phyloP scores from a whole-genome alignment of 257 asterid species.

The Capsicum rhomboideum region DNA sequence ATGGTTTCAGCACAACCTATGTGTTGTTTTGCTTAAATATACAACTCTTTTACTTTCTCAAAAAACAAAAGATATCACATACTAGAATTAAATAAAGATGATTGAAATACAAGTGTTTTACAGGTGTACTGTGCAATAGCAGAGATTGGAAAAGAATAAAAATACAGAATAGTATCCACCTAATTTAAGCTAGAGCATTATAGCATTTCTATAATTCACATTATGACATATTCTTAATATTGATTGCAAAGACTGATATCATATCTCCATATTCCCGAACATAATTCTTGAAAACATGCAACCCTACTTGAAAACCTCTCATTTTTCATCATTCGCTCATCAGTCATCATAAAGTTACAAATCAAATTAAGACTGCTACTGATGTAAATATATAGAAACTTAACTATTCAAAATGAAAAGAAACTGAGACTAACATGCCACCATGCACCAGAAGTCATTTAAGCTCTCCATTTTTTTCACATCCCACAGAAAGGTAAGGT shows the following conservation, averaged over 20 bases:
- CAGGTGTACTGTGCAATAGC: not conserved
- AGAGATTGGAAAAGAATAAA: not conserved
- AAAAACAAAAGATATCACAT: not conserved
- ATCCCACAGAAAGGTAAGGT: not conserved
- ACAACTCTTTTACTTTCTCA: not conserved
- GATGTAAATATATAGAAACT: not conserved
- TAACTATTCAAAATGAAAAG: not conserved
- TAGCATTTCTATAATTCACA: not conserved
- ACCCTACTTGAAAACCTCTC: not conserved
- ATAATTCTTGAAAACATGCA: not conserved
- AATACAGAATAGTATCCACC: not conserved
- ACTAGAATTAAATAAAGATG: not conserved
- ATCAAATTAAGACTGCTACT: not conserved
- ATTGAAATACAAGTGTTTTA: not conserved
- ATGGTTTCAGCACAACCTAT: not conserved
- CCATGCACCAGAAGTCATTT: not conserved
- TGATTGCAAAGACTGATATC: not conserved
- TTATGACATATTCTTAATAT: not conserved
- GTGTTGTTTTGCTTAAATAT: not conserved
- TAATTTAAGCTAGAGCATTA: not conserved
- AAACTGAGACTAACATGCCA: not conserved
- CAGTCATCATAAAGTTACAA: not conserved
- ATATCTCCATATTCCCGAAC: not conserved
- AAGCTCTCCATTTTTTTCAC: not conserved
- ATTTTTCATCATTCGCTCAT: not conserved